Evolutionary conservation across 345 rosid genomes (phyloP).

Genomic region (Atalantia buxifolia): DNA sequence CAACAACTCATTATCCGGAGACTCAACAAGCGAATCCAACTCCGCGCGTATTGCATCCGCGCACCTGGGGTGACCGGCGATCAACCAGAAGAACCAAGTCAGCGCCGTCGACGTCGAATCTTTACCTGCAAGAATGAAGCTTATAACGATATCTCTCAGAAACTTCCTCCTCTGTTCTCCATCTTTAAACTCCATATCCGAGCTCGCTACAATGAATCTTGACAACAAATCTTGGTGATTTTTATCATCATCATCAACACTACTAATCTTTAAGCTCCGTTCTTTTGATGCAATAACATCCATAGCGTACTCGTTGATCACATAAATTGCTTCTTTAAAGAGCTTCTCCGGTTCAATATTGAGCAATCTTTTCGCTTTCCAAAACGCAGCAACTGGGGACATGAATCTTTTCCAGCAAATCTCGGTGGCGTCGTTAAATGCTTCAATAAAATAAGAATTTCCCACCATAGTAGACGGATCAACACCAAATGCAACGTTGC

Average conservation of each 20-base stretch:
- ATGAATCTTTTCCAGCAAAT: conserved; percentile 33
- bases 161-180: conserved; percentile 34
- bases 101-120: conserved; percentile 50
- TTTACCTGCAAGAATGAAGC: conserved; percentile 54
- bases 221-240: conserved; percentile 33
- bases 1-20: not conserved
- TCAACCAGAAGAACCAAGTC: conserved; percentile 65
- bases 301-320: conserved; percentile 24
- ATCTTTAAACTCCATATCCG: conserved; percentile 25
- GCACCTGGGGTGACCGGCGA: conserved; percentile 35
- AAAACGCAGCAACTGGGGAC: conserved; percentile 30
- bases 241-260: too few species aligned
- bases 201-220: conserved; percentile 37
- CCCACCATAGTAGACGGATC: conserved; percentile 16
- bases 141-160: conserved; percentile 49
- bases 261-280: not conserved
- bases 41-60: conserved; percentile 28
- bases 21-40: conserved; percentile 8
- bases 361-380: conserved; percentile 46
- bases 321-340: conserved; percentile 25
- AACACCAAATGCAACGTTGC: conserved; percentile 48
- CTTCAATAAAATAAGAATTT: conserved; percentile 24
- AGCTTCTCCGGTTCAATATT: conserved; percentile 43
- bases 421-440: conserved; percentile 42
- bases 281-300: conserved; percentile 25